Percentiles rank a stretch among this genome's conserved stretches.
Evolutionary conservation across 176 grass and related monocot genomes (phyloP).

Genomic region (Juncus inflexus): DNA sequence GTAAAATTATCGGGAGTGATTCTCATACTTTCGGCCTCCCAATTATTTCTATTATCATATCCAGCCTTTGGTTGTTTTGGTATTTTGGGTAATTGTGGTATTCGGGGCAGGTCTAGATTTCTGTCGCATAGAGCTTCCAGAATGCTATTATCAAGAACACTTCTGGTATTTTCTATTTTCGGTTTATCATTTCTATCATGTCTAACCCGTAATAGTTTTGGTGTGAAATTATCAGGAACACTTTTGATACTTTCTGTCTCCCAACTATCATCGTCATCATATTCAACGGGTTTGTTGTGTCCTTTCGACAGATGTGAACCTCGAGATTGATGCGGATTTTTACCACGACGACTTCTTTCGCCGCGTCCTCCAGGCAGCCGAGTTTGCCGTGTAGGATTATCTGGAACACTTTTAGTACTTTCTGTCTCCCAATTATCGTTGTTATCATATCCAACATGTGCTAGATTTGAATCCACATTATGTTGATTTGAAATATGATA

Average conservation of each 20-base stretch:
- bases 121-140: not conserved
- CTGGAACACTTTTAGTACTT: too few relatives aligned
- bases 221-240: constrained; percentile 5
- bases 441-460: too few relatives aligned
- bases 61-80: too few relatives aligned
- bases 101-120: not conserved
- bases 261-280: not conserved
- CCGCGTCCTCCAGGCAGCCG: too few relatives aligned
- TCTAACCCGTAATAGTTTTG: not conserved
- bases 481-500: constrained; percentile 9
- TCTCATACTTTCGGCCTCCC: constrained; percentile 1
- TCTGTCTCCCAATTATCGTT: too few relatives aligned
- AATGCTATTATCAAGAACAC: constrained; percentile 2
- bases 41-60: constrained; percentile 6
- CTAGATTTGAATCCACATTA: not conserved
- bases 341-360: too few relatives aligned
- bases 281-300: not conserved
- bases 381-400: too few relatives aligned
- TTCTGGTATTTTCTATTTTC: constrained; percentile 6
- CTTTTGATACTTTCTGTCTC: constrained; percentile 7
- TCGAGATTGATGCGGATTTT: not conserved
- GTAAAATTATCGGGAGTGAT: not conserved
- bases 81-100: too few relatives aligned
- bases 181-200: not conserved
- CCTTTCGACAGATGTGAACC: not conserved